Conservation (phyloP, 176 grass and related monocot species). For the Chrysopogon serrulatus region DNA sequence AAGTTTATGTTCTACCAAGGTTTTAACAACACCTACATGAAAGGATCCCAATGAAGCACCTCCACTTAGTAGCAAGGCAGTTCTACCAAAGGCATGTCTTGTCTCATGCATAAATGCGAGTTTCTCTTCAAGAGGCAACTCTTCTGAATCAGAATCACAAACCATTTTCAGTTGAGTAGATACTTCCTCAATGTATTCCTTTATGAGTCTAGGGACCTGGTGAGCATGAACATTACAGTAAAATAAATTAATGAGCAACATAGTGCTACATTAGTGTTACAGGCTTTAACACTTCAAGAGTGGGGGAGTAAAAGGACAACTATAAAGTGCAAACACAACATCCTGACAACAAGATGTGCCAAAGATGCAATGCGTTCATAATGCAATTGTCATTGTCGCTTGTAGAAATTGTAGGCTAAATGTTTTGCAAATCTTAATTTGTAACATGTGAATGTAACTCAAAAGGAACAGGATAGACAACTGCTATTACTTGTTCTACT, state of each 20-base stretch:
- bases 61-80: conserved; percentile 80
- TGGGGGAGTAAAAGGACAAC: background rate
- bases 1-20: conserved; percentile 79
- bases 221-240: background rate
- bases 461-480: background rate
- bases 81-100: conserved; percentile 87
- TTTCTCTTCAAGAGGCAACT: conserved; percentile 79
- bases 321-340: background rate
- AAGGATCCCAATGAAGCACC: conserved; percentile 89
- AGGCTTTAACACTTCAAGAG: background rate
- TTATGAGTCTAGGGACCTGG: conserved; percentile 87
- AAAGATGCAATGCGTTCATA: background rate
- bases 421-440: no score
- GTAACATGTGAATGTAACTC: background rate
- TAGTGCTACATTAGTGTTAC: background rate
- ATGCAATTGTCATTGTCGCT: background rate
- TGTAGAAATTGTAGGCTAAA: background rate
- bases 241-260: background rate
- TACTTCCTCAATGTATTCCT: conserved; percentile 96
- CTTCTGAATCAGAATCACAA: conserved; percentile 83
- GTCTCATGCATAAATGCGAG: conserved; percentile 98
- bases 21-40: conserved; percentile 88
- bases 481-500: background rate
- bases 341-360: background rate
- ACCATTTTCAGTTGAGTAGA: conserved; percentile 91